phyloP scores from a whole-genome alignment of 2,329 filamentous ascomycete genomes.

The Phyllosticta citribraziliensis region DNA sequence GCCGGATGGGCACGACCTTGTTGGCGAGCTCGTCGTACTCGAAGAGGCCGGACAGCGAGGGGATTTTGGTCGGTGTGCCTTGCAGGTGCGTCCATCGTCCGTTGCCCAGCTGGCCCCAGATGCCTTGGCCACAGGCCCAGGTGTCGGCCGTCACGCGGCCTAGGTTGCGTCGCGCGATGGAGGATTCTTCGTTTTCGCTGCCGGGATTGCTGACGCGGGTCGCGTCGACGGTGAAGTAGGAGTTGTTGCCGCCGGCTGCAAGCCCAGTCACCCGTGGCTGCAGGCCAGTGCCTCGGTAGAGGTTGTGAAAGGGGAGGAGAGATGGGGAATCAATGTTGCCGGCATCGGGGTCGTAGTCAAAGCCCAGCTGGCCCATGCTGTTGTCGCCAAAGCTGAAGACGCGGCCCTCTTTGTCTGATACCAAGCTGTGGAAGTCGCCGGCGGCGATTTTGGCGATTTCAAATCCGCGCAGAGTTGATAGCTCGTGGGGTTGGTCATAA shows the following conservation, averaged over 20 bases:
- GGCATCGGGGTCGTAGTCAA: conserved; percentile 55
- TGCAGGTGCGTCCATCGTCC: conserved; percentile 87
- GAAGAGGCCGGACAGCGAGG: conserved; percentile 68
- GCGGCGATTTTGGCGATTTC: conserved; percentile 66
- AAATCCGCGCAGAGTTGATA: conserved; percentile 60
- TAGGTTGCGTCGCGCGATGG: conserved; percentile 28
- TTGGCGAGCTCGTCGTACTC: conserved; percentile 74
- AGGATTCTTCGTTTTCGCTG: conserved; percentile 18
- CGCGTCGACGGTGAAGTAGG: conserved; percentile 79
- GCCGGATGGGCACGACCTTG: conserved; percentile 63
- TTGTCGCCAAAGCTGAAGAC: conserved; percentile 90
- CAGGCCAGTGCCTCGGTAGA: conserved; percentile 60
- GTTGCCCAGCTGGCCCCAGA: conserved; percentile 72
- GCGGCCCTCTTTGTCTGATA: conserved; percentile 63
- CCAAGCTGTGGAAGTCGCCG: conserved; percentile 79
- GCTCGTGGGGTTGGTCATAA: conserved; percentile 74
- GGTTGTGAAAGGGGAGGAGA: conserved; percentile 56
- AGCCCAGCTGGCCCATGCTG: conserved; percentile 80
- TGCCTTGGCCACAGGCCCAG: conserved; percentile 80
- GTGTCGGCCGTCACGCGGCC: conserved; percentile 61
- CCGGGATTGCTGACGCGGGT: conserved; percentile 44
- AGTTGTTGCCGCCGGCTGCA: conserved; percentile 77
- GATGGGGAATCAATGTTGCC: conserved; percentile 59
- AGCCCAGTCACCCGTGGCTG: conserved; percentile 62
- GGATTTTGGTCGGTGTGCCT: conserved; percentile 66